Conservation (phyloP, 1,284 basidiomycete species). For the Malassezia globosa region DNA sequence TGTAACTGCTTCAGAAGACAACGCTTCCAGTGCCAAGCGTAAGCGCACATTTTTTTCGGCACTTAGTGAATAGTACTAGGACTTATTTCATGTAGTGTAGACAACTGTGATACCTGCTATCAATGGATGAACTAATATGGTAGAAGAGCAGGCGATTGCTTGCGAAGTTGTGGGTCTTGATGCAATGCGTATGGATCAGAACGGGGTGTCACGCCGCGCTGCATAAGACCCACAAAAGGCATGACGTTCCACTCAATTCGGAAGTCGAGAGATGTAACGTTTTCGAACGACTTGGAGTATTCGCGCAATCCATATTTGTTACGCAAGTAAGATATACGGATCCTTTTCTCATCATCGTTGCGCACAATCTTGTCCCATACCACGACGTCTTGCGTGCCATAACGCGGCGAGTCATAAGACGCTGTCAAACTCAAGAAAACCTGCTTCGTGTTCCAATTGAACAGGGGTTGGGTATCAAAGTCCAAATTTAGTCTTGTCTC, state of each 20-base stretch:
- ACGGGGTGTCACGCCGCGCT: constrained; percentile 13
- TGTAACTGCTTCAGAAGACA: not conserved
- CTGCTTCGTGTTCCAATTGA: constrained; percentile 91
- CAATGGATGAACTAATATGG: constrained; percentile 2
- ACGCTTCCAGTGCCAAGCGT: constrained; percentile 10
- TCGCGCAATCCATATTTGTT: constrained; percentile 79
- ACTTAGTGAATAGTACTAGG: constrained; percentile 1
- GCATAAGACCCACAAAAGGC: constrained; percentile 69
- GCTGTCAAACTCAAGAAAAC: constrained; percentile 55
- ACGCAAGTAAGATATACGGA: constrained; percentile 56
- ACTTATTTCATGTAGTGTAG: not conserved
- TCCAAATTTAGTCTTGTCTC: constrained; percentile 24
- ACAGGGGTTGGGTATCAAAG: constrained; percentile 65
- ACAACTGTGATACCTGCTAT: not conserved
- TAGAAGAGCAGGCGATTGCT: not conserved
- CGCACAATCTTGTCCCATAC: constrained; percentile 82
- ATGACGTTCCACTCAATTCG: constrained; percentile 76
- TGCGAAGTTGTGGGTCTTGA: constrained; percentile 12
- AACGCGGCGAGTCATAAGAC: constrained; percentile 20
- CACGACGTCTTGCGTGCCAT: constrained; percentile 71
- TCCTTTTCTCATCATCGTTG: constrained; percentile 61
- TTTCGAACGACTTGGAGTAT: constrained; percentile 66
- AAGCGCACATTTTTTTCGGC: constrained; percentile 19
- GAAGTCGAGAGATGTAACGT: constrained; percentile 57
- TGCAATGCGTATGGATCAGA: not conserved